Evolutionary conservation across 2,329 filamentous ascomycete genomes (phyloP).

Genomic region (Aureobasidium sp.): DNA sequence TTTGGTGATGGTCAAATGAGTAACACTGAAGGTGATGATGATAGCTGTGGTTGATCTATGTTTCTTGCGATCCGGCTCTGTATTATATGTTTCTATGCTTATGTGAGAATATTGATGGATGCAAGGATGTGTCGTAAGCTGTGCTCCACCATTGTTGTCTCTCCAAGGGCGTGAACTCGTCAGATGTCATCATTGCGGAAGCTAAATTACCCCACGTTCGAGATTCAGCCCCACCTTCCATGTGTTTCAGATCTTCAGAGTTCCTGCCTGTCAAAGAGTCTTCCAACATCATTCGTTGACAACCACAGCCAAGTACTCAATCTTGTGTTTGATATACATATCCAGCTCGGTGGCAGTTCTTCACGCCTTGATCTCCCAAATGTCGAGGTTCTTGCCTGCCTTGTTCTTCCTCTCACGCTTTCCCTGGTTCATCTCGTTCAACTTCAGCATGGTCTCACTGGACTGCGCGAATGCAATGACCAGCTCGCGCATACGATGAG

Average conservation of each 20-base stretch:
- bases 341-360: background rate
- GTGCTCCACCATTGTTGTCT: background rate
- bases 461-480: constrained; percentile 61
- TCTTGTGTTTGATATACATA: background rate
- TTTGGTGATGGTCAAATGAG: background rate
- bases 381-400: constrained; percentile 35
- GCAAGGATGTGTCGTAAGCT: background rate
- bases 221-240: background rate
- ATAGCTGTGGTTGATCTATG: background rate
- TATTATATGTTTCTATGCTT: background rate
- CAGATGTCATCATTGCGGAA: background rate
- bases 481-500: constrained; percentile 39
- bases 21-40: background rate
- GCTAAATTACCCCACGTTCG: background rate
- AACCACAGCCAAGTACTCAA: background rate
- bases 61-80: background rate
- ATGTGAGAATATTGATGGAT: background rate
- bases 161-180: background rate
- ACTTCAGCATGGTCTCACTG: constrained; percentile 61
- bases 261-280: background rate
- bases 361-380: constrained; percentile 34
- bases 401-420: constrained; percentile 36
- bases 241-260: background rate
- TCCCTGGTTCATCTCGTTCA: constrained; percentile 37
- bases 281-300: background rate